These are phyloP conservation scores for Myxozyma sirexii DNA, from an alignment of 805 yeast species.

Conservation along the genomic window DNA sequence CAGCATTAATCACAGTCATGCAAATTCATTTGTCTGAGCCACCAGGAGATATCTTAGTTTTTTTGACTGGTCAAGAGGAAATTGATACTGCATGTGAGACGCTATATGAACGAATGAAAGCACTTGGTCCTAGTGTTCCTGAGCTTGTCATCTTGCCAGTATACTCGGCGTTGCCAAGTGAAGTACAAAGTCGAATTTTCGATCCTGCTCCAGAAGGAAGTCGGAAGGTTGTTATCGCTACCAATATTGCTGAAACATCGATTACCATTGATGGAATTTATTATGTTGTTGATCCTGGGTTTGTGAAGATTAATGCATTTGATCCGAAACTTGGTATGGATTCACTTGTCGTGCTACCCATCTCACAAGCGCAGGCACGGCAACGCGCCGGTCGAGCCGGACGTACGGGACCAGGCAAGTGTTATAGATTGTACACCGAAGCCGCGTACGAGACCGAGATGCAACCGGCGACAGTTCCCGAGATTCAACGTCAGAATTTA, in stretches of 20 bases:
- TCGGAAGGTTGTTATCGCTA: constrained; percentile 88
- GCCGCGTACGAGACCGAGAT: constrained; percentile 78
- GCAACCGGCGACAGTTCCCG: constrained; percentile 82
- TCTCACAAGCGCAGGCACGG: constrained; percentile 93
- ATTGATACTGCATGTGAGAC: constrained; percentile 84
- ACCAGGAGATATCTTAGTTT: constrained; percentile 84
- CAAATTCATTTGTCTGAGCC: constrained; percentile 76
- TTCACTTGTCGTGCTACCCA: constrained; percentile 79
- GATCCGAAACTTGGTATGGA: constrained; percentile 90
- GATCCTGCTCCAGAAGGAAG: constrained; percentile 80
- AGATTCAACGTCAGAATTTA: constrained; percentile 82
- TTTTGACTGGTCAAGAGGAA: constrained; percentile 95
- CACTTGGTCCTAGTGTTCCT: constrained; percentile 60
- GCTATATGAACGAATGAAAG: constrained; percentile 63
- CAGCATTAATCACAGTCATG: constrained; percentile 83
- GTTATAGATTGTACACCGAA: constrained; percentile 86
- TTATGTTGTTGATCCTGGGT: constrained; percentile 93
- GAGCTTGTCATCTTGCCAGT: constrained; percentile 80
- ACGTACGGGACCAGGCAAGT: constrained; percentile 94
- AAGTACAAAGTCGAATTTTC: constrained; percentile 76
- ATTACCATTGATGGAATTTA: constrained; percentile 95
- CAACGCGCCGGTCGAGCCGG: constrained; percentile 99
- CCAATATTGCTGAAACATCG: constrained; percentile 97
- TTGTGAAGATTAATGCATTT: constrained; percentile 87
- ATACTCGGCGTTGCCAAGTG: constrained; percentile 88